These are phyloP conservation scores for Dendrobium huoshanense DNA, from an alignment of 106 monocot species.

Conservation along the genomic window DNA sequence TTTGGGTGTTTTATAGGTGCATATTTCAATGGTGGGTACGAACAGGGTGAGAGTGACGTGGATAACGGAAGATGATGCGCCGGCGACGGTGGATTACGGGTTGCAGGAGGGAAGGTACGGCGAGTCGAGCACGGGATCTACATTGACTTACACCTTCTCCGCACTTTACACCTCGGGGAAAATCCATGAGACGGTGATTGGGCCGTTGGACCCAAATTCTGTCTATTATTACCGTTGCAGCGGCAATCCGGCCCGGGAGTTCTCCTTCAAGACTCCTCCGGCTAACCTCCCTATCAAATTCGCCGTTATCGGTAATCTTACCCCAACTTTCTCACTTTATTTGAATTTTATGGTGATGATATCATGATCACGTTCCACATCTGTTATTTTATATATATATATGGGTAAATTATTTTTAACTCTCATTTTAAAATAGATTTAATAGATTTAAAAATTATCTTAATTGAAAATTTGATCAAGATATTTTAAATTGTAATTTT, in stretches of 20 bases:
- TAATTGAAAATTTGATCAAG: too few species aligned
- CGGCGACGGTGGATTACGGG: constrained; percentile 61
- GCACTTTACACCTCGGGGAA: constrained; percentile 39
- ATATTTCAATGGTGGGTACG: constrained; percentile 58
- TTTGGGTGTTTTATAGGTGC: constrained; percentile 35
- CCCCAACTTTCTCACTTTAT: neutral
- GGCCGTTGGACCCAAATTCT: constrained; percentile 31
- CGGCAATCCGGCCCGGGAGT: constrained; percentile 19
- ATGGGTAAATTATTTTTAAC: too few species aligned
- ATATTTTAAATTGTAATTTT: too few species aligned
- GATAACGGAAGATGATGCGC: constrained; percentile 45
- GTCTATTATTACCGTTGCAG: constrained; percentile 47
- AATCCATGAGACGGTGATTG: constrained; percentile 50
- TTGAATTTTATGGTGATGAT: neutral
- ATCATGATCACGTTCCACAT: too few species aligned
- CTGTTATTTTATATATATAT: too few species aligned
- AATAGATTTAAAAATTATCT: too few species aligned
- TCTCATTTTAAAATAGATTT: too few species aligned
- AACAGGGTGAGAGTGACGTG: constrained; percentile 67
- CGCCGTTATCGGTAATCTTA: constrained; percentile 30
- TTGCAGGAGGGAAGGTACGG: neutral
- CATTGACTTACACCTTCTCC: constrained; percentile 34
- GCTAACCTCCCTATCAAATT: constrained; percentile 31
- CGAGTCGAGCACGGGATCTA: constrained; percentile 19
- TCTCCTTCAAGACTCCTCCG: constrained; percentile 35